Base-by-base conservation (phyloP, 192 early-diverging fungal genomes). In the Phycomyces blakesleeanus region DNA sequence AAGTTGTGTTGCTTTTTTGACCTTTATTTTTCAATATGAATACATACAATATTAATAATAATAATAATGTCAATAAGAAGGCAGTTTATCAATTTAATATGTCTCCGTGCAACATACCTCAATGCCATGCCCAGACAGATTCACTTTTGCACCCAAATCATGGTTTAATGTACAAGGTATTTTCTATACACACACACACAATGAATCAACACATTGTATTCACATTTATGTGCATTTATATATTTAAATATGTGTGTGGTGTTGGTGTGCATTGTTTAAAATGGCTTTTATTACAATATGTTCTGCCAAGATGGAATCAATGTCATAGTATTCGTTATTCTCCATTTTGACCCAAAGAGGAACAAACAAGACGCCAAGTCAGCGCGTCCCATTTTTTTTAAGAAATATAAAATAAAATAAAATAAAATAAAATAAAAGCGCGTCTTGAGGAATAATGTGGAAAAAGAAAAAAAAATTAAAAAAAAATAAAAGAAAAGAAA, bases 221-320 rank as follows among this genome's bases (percentile, higher is more conserved):
- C n/a, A n/a, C n/a, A n/a, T n/a, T n/a, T n/a, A 34, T 34, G 29
- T 34, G 29, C 29, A 34, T 34, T 34, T 34, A 34, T 5, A 34
- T 34, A 34, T 34, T 34, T 34, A 34, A 34, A 34, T 34, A 34
- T 5, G n/a, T n/a, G n/a, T n/a, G n/a, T n/a, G n/a, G n/a, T n/a
- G n/a, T n/a, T n/a, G n/a, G n/a, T 5, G 7, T 34, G 7, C 1
- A 0, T n/a, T 24, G 12, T 0, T 49, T 26, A 21, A 20, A 0
- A 40, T 40, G 10, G 20, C 0, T n/a, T 6, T 14, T n/a, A 27
- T 37, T 76, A 76, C 79, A 68, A 76, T 73, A 25, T 85, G 75
- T 16, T 85, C 80, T 34, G 83, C 76, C 26, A 85, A 60, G 26
- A 85, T 85, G 56, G 72, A 74, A 49, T 85, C 83, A 16, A 85